Evolutionary conservation across 768 basidiomycete genomes (phyloP), one percentile per base, ranked within the genome.

Genomic region (Baorangia bicolor): DNA sequence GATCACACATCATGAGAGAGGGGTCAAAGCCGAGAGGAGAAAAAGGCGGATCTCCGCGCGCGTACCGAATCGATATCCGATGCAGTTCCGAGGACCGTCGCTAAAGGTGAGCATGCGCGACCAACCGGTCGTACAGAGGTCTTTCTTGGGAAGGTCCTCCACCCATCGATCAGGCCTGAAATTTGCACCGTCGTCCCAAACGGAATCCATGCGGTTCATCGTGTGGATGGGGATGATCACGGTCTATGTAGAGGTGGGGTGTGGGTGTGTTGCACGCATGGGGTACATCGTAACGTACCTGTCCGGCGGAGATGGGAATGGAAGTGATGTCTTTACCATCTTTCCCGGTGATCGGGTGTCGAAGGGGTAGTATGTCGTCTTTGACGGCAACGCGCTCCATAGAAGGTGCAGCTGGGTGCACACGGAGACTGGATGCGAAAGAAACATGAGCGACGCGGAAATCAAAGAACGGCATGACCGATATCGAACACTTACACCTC

Each of bases 31-130:
- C 4, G 8, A 9, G n/a, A 20, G n/a, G n/a, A n/a, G n/a, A n/a
- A n/a, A n/a, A n/a, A n/a, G n/a, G n/a, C n/a, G n/a, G n/a, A n/a
- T n/a, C n/a, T n/a, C n/a, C 14, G 4, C 6, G 31, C 8, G 18
- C 27, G 8, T 43, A 55, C 53, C 40, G 23, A 43, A 33, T 38
- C 56, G 54, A 31, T 31, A 57, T 33, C 53, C 53, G 27, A 56
- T 56, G 13, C 56, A 56, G 9, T 43, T 56, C 13, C 56, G 30
- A 10, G 47, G 56, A 16, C 56, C 53, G 21, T 56, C 53, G 18
- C 47, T 49, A 13, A 56, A 56, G 0, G 56, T 49, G 16, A 57
- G 56, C 0, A 57, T 37, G 16, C 41, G 46, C 4, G 54, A 56
- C 54, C 56, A 57, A 10, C 56, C 46, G 2, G 56, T 53, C 10